Base-by-base conservation (phyloP, 345 rosid species). In the Acer yangbiense region DNA sequence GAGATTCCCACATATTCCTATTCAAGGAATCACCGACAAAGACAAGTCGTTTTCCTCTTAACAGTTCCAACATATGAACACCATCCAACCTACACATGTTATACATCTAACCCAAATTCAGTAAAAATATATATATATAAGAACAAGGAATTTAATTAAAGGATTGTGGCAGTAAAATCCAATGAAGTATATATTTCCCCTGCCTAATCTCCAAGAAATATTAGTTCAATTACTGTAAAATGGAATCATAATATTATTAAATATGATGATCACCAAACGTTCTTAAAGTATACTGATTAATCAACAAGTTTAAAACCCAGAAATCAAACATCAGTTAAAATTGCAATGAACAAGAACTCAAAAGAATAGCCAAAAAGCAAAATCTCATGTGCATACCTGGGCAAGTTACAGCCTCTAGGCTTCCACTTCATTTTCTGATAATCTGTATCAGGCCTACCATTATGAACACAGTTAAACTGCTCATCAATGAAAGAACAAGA, bases 1-100 rank as follows among this genome's bases (percentile, higher is more conserved):
- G 82, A 68, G 99, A 94, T 79, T 96, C 98, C 99, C 98, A 96
- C 99, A 96, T 96, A 76, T 96, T 96, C 79, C 98, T 87, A 72
- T 96, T 96, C 55, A 96, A 54, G 0, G 99, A 96, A 80, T 96
- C 99, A 0, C 99, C 99, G 3, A 96, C 97, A 58, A 96, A 94
- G 44, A 81, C 99, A 12, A 96, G 90, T 11, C 99, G 81, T 86
- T 88, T 96, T 64, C 98, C 98, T 80, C 90, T 90, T 58, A 96
- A 83, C 89, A 96, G 72, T 57, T 94, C 86, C 73, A 94, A 41
- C 92, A 96, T 87, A 68, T 78, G 85, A 10, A 65, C 81, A 9
- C 91, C 95, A 80, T 89, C 79, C 79, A 96, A 83, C 88, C 99
- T 93, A 65, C 29, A 61, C 17, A 62, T n/a, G 52, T n/a, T 62